Percentiles rank a stretch among this genome's conserved stretches.
Evolutionary conservation across 805 yeast genomes (phyloP).

Genomic region (Lipomyces yamadae): DNA sequence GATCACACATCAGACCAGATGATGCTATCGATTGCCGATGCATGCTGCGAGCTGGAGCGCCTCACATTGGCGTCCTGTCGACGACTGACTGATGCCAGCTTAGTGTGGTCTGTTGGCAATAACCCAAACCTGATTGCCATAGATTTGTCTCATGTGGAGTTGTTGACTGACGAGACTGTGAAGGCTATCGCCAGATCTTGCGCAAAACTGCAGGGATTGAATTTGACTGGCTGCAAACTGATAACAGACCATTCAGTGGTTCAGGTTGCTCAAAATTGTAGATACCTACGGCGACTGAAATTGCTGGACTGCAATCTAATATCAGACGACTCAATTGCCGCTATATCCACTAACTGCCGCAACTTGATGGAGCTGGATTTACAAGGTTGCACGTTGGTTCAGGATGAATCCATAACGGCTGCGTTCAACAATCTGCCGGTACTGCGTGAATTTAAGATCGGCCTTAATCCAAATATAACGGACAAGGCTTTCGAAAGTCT

Average conservation of each 20-base stretch:
- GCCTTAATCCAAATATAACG: constrained; percentile 66
- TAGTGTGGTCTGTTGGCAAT: constrained; percentile 62
- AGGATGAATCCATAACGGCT: constrained; percentile 62
- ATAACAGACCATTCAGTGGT: constrained; percentile 70
- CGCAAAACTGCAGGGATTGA: constrained; percentile 81
- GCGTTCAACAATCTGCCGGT: constrained; percentile 68
- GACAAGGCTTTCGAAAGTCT: constrained; percentile 60
- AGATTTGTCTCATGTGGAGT: constrained; percentile 80
- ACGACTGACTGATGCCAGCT: constrained; percentile 62
- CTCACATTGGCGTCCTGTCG: constrained; percentile 83
- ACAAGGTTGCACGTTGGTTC: constrained; percentile 75
- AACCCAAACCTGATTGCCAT: constrained; percentile 80
- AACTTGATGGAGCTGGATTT: constrained; percentile 87
- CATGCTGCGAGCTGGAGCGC: constrained; percentile 80
- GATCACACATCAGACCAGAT: constrained; percentile 67
- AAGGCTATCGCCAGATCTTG: constrained; percentile 70
- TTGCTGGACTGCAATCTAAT: constrained; percentile 72
- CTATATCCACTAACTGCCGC: constrained; percentile 72
- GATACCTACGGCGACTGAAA: constrained; percentile 78
- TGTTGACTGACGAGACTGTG: constrained; percentile 72
- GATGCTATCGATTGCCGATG: constrained; percentile 58
- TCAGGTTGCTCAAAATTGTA: constrained; percentile 64
- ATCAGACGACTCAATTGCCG: constrained; percentile 63
- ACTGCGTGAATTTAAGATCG: constrained; percentile 79
- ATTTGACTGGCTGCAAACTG: constrained; percentile 81